Conservation (phyloP, 2,329 filamentous ascomycete genomes). For the Fusarium globosum region DNA sequence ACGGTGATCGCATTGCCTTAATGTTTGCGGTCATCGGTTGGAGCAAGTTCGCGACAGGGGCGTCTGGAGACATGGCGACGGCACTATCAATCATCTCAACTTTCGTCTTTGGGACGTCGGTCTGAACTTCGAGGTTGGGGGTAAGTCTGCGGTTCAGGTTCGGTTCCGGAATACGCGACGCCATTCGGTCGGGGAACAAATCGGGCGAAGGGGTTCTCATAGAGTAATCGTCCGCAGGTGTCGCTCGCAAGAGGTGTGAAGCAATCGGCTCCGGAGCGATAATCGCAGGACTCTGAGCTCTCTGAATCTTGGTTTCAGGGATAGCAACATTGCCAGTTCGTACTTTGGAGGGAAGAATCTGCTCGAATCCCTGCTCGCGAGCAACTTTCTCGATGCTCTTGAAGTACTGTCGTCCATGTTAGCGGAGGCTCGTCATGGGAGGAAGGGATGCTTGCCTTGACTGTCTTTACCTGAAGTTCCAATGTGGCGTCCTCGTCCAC, state of each 20-base stretch:
- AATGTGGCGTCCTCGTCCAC: conserved; percentile 84
- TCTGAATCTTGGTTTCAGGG: conserved; percentile 56
- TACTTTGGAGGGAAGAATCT: conserved; percentile 66
- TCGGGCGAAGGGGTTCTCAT: conserved; percentile 68
- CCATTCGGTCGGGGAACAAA: conserved; percentile 71
- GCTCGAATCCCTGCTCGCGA: conserved; percentile 65
- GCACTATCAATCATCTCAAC: conserved; percentile 58
- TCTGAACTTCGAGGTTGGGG: conserved; percentile 62
- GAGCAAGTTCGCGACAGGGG: conserved; percentile 64
- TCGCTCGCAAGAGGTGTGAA: conserved; percentile 64
- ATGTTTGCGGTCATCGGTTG: conserved; percentile 64
- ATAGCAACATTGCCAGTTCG: conserved; percentile 61
- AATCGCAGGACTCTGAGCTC: conserved; percentile 59
- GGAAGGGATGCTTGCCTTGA: conserved; percentile 59
- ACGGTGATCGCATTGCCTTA: conserved; percentile 65
- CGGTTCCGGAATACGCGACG: conserved; percentile 64
- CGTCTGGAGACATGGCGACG: conserved; percentile 63
- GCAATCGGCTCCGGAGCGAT: conserved; percentile 66
- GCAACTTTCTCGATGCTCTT: conserved; percentile 77
- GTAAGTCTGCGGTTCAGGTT: conserved; percentile 58
- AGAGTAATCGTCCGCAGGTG: conserved; percentile 66
- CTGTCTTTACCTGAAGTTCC: conserved; percentile 79
- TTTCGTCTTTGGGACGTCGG: conserved; percentile 57
- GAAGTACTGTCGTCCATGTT: conserved; percentile 64
- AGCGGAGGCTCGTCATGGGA: neutral